Conservation (phyloP, 139 green algal species). For the Micromonas pusilla region DNA sequence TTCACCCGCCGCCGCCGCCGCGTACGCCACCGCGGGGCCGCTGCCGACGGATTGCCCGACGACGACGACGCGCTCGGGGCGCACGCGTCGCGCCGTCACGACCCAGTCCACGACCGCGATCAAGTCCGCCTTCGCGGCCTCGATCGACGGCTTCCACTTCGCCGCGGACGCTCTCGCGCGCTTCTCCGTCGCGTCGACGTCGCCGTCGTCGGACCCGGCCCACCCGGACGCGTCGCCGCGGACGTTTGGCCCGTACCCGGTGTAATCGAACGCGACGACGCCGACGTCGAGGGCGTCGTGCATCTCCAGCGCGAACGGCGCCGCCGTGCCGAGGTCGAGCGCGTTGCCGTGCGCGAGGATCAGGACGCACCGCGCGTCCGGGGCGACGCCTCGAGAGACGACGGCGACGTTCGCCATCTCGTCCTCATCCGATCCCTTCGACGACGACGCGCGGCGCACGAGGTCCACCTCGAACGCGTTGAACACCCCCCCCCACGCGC, state of each 20-base stretch:
- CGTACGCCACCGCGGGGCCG: background rate
- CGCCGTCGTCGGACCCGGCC: slow-evolving; percentile 1
- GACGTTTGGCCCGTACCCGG: background rate
- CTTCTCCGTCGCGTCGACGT: background rate
- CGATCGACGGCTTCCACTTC: background rate
- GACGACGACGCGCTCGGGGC: background rate
- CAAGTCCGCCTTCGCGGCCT: background rate
- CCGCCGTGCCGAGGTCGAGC: background rate
- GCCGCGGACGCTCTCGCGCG: background rate
- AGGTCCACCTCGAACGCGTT: background rate
- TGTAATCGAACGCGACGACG: slow-evolving; percentile 11
- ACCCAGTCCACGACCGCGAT: background rate
- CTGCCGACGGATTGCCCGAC: slow-evolving; percentile 6
- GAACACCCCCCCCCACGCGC: background rate
- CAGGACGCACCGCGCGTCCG: background rate
- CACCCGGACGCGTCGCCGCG: background rate
- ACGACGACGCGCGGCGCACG: too few species aligned
- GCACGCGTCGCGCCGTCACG: background rate
- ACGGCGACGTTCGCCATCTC: background rate
- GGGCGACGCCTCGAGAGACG: background rate
- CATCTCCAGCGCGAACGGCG: background rate
- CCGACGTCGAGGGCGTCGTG: background rate
- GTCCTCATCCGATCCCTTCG: background rate
- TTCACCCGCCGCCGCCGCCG: too few species aligned
- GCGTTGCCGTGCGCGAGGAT: slow-evolving; percentile 15